A percentile compares a stretch with the other conserved stretches of the same genome.
Evolutionary conservation across 768 basidiomycete genomes (phyloP).

Genomic region (Boletus rubescentipes): DNA sequence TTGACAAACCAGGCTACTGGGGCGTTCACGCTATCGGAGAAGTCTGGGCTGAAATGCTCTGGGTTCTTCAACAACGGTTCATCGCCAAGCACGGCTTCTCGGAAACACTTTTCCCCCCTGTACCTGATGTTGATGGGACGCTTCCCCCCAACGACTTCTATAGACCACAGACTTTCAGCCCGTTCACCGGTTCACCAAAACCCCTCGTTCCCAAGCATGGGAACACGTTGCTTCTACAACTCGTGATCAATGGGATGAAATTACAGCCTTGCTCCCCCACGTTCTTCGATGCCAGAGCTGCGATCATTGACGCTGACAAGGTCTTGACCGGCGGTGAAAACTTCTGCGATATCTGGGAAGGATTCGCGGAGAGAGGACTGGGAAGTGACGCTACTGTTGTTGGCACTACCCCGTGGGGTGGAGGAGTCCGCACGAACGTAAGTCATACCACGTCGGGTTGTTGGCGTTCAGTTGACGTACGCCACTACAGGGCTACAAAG

Average conservation of each 20-base stretch:
- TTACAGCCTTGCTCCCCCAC: slow-evolving; percentile 87
- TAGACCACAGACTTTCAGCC: slow-evolving; percentile 37
- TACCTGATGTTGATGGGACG: slow-evolving; percentile 59
- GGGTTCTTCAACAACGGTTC: slow-evolving; percentile 71
- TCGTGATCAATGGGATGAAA: slow-evolving; percentile 93
- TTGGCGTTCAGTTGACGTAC: background rate
- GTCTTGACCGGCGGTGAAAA: slow-evolving; percentile 93
- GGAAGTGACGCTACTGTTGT: slow-evolving; percentile 73
- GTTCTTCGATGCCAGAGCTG: slow-evolving; percentile 88
- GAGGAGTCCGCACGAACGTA: slow-evolving; percentile 77
- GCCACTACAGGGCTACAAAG: slow-evolving; percentile 36
- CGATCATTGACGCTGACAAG: slow-evolving; percentile 89
- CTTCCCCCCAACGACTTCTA: slow-evolving; percentile 74
- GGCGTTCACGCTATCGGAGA: slow-evolving; percentile 91
- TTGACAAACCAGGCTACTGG: slow-evolving; percentile 93
- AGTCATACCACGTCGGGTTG: slow-evolving; percentile 5
- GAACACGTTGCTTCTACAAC: slow-evolving; percentile 81
- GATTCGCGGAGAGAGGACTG: slow-evolving; percentile 79
- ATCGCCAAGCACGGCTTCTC: slow-evolving; percentile 83
- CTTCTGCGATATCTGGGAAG: slow-evolving; percentile 81
- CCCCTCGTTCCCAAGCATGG: slow-evolving; percentile 86
- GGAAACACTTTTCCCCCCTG: slow-evolving; percentile 78
- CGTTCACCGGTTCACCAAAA: slow-evolving; percentile 26
- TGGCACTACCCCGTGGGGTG: slow-evolving; percentile 89
- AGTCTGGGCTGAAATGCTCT: slow-evolving; percentile 93